phyloP scores from a whole-genome alignment of 2,329 filamentous ascomycete species.

The Xenoacremonium recifei region DNA sequence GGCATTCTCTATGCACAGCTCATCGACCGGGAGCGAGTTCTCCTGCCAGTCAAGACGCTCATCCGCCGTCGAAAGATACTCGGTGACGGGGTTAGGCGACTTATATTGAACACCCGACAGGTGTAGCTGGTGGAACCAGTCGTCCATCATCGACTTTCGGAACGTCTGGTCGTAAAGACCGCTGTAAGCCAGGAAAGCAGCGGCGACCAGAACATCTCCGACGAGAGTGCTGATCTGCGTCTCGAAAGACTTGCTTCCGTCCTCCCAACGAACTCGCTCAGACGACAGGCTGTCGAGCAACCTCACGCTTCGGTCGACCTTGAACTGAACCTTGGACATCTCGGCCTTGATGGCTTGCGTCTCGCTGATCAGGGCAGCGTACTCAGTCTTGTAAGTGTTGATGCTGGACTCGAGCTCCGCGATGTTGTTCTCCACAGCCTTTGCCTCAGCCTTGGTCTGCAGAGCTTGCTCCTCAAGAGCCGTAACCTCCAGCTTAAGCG shows the following conservation, averaged over 20 bases:
- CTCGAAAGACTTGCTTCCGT: constrained; percentile 96
- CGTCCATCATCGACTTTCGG: constrained; percentile 95
- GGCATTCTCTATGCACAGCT: constrained; percentile 97
- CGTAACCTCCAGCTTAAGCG: constrained; percentile 84
- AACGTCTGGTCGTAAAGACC: constrained; percentile 98
- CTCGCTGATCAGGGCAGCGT: constrained; percentile 92
- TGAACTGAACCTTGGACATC: constrained; percentile 95
- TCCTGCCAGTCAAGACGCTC: constrained; percentile 94
- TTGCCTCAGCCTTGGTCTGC: constrained; percentile 89
- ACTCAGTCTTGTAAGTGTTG: constrained; percentile 92
- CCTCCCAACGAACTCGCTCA: constrained; percentile 91
- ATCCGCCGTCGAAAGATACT: constrained; percentile 95
- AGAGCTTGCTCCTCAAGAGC: constrained; percentile 85
- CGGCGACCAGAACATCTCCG: constrained; percentile 92
- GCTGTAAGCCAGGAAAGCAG: constrained; percentile 94
- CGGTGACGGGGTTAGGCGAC: constrained; percentile 88
- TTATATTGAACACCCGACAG: constrained; percentile 94
- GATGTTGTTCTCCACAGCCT: constrained; percentile 87
- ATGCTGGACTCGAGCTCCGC: constrained; percentile 84
- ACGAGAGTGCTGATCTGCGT: constrained; percentile 96
- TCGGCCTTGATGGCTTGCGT: constrained; percentile 96
- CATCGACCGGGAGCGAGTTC: constrained; percentile 89
- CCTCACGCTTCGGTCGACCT: constrained; percentile 94
- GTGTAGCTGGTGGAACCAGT: constrained; percentile 92
- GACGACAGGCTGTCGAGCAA: constrained; percentile 93